These are phyloP conservation scores for Kalaharituber pfeilii DNA, from an alignment of 2,329 filamentous ascomycete species.

Conservation along the genomic window DNA sequence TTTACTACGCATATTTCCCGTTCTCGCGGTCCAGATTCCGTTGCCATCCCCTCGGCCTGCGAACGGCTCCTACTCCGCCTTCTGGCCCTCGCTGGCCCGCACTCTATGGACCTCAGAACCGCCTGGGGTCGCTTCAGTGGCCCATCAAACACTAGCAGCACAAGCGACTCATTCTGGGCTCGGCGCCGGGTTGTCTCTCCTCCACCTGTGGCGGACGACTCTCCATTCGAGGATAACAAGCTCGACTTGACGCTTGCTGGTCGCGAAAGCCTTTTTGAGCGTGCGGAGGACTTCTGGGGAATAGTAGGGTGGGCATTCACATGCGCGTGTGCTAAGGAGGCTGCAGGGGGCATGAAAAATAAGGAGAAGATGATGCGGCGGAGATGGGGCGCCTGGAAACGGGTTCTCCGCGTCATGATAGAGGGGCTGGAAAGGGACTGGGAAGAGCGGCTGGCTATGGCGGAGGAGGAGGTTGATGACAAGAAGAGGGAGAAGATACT, in stretches of 20 bases:
- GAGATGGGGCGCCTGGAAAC: constrained; percentile 42
- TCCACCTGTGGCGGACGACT: constrained; percentile 4
- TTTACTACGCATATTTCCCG: constrained; percentile 53
- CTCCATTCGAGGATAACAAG: constrained; percentile 34
- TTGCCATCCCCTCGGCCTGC: constrained; percentile 46
- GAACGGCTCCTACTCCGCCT: constrained; percentile 53
- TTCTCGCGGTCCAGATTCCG: constrained; percentile 27
- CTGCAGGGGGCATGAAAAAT: background rate
- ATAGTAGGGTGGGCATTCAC: constrained; percentile 85
- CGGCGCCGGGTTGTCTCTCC: background rate
- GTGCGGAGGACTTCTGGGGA: constrained; percentile 78
- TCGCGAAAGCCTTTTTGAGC: constrained; percentile 49
- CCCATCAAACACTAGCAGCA: background rate
- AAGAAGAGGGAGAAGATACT: constrained; percentile 25
- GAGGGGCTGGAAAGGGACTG: constrained; percentile 61
- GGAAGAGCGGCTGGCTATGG: constrained; percentile 33
- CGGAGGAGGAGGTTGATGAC: background rate
- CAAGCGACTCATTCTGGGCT: background rate
- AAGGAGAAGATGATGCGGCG: background rate
- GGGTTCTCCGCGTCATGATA: constrained; percentile 65
- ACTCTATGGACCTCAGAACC: constrained; percentile 49
- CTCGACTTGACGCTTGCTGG: constrained; percentile 45
- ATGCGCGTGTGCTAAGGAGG: constrained; percentile 54
- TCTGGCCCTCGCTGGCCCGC: constrained; percentile 45
- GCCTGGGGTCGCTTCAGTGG: constrained; percentile 40